A percentile compares a stretch with the other conserved stretches of the same genome.
Evolutionary conservation across 805 yeast species (phyloP).

Genomic region (Hanseniaspora singularis): DNA sequence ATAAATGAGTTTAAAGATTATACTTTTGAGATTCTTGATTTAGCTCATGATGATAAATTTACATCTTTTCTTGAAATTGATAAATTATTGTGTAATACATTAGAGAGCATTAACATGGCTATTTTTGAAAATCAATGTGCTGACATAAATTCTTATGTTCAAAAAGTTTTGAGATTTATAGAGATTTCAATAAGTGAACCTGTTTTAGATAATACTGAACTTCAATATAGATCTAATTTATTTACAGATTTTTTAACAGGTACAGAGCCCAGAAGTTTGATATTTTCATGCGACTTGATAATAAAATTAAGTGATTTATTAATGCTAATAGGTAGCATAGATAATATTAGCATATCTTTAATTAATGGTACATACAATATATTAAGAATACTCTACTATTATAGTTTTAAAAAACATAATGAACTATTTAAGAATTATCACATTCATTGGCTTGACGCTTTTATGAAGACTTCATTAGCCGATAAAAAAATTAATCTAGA

Average conservation of each 20-base stretch:
- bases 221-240: background rate
- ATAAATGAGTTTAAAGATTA: background rate
- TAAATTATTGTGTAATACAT: background rate
- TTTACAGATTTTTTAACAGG: background rate
- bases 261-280: background rate
- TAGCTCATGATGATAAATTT: background rate
- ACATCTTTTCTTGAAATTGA: background rate
- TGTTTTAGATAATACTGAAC: slow-evolving; percentile 1
- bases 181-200: background rate
- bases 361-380: background rate
- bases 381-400: background rate
- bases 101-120: background rate
- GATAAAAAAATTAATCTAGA: background rate
- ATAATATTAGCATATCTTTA: background rate
- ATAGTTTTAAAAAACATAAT: background rate
- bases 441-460: background rate
- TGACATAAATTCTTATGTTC: background rate
- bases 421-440: background rate
- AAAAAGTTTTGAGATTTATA: background rate
- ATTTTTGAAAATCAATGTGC: background rate
- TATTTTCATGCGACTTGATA: background rate
- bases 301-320: background rate
- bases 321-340: background rate
- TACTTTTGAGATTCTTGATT: background rate
- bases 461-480: background rate